Evolutionary conservation across 106 monocot genomes (phyloP), one percentile per base, ranked within the genome.

Genomic region (Amphibolis antarctica): DNA sequence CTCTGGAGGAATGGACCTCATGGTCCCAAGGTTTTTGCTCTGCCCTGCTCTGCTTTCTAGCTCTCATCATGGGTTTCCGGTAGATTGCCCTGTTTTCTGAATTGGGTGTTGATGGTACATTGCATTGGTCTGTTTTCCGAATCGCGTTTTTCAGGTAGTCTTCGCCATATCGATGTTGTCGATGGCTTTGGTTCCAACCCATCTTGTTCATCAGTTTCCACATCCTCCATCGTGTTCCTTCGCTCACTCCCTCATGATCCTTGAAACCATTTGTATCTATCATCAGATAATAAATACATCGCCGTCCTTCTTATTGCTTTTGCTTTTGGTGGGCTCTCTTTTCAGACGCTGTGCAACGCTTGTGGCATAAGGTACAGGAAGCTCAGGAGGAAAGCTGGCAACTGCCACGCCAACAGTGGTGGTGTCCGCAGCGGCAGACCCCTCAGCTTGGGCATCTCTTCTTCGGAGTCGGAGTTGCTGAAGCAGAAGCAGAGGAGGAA

Each of bases 281-380:
- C 2, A 2, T 7, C 36, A 36, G 7, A 4, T 36, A 7, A 36
- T 2, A 36, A 36, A 36, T 7, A 36, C 2, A 36, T 36, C 7
- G 4, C 7, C 7, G 36, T 36, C 4, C 7, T 36, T 2, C 36
- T 36, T 36, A 7, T 36, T 36, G 36, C 36, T 36, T 36, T 61
- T n/a, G n/a, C n/a, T 21, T 23, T 68, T 0, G n/a, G n/a, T 28
- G 42, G 4, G 19, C 0, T 12, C 12, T 17, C n/a, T n/a, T n/a
- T 49, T 53, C 57, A 74, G 73, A 48, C 67, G 28, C 62, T 74
- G 60, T 74, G 67, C 61, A 74, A 67, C 24, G 74, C 74, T n/a
- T 74, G 74, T 48, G 74, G 74, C 25, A 74, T 74, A 13, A 59
- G 67, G 67, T 46, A 52, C 28, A 22, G 59, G 60, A 60, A 67